These are phyloP conservation scores for Thalassia testudinum DNA, from an alignment of 116 monocot genomes.

Conservation along the genomic window DNA sequence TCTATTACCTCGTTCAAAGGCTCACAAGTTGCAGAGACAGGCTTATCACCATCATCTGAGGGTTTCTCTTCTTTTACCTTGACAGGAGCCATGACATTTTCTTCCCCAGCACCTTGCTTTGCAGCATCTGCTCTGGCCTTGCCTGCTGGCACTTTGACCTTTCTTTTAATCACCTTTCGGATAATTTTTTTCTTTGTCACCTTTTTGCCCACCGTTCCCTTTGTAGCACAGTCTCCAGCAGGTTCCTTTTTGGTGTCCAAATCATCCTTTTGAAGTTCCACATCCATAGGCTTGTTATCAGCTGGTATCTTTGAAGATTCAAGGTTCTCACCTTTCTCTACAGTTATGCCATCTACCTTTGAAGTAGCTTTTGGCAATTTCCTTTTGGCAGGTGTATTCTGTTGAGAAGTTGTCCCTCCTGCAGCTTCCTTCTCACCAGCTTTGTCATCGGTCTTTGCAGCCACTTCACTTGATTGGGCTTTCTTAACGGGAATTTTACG, in stretches of 20 bases:
- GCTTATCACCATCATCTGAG: constrained; percentile 3
- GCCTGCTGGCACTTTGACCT: constrained; percentile 19
- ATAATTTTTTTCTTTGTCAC: constrained; percentile 67
- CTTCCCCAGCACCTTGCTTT: constrained; percentile 10
- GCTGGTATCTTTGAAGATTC: background rate
- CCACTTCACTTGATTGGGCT: constrained; percentile 5
- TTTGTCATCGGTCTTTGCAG: constrained; percentile 16
- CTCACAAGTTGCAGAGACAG: background rate
- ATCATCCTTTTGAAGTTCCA: constrained; percentile 8
- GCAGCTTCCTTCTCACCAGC: constrained; percentile 7
- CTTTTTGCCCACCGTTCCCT: constrained; percentile 18
- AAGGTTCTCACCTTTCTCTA: constrained; percentile 1
- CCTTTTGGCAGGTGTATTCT: constrained; percentile 7
- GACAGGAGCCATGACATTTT: too few species aligned
- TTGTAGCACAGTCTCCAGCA: constrained; percentile 1
- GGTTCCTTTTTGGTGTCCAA: constrained; percentile 5
- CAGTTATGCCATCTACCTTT: constrained; percentile 8
- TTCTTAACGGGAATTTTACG: constrained; percentile 28
- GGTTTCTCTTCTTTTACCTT: constrained; percentile 11
- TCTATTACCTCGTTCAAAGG: constrained; percentile 9
- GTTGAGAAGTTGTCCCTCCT: background rate
- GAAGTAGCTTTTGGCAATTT: constrained; percentile 22
- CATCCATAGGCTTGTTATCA: constrained; percentile 17
- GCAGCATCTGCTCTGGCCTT: constrained; percentile 15
- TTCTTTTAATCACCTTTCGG: constrained; percentile 60